Conservation (phyloP, 2,329 filamentous ascomycete species). For the Ascochyta pisi region DNA sequence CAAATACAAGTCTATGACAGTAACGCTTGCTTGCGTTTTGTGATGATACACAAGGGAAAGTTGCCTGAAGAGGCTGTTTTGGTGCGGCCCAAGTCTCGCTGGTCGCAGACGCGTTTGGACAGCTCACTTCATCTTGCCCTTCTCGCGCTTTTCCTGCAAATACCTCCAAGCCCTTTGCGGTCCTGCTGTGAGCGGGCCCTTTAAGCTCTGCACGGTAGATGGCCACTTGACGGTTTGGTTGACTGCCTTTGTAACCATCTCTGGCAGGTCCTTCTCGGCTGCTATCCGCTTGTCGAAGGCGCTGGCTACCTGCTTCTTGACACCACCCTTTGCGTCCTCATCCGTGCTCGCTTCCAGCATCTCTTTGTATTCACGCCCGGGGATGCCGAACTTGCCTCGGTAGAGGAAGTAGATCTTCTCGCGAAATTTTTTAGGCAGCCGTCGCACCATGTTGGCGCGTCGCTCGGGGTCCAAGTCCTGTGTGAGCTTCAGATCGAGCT, state of each 20-base stretch:
- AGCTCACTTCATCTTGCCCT: conserved; percentile 46
- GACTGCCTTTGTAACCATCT: conserved; percentile 77
- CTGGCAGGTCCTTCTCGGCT: conserved; percentile 71
- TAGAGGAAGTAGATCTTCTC: conserved; percentile 94
- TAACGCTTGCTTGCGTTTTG: conserved; percentile 18
- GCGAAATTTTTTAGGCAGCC: conserved; percentile 85
- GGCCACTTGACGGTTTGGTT: conserved; percentile 92
- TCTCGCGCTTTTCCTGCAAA: conserved; percentile 74
- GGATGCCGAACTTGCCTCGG: conserved; percentile 87
- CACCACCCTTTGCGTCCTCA: conserved; percentile 65
- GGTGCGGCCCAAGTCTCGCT: not conserved
- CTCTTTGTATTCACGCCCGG: conserved; percentile 79
- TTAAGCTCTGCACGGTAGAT: conserved; percentile 84
- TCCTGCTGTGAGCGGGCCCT: conserved; percentile 82
- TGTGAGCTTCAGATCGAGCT: conserved; percentile 68
- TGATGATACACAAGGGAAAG: conserved; percentile 28
- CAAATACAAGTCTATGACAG: conserved; percentile 11
- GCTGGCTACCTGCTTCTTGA: conserved; percentile 78
- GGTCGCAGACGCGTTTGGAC: not conserved
- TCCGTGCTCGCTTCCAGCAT: conserved; percentile 82
- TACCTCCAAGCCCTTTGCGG: conserved; percentile 74
- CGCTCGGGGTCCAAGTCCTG: conserved; percentile 94
- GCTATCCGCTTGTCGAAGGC: conserved; percentile 88
- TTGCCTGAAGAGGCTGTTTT: conserved; percentile 5
- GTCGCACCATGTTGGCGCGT: conserved; percentile 94